These are phyloP conservation scores for Cordyceps pruinosa DNA, from an alignment of 2,329 filamentous ascomycete species.

Conservation along the genomic window DNA sequence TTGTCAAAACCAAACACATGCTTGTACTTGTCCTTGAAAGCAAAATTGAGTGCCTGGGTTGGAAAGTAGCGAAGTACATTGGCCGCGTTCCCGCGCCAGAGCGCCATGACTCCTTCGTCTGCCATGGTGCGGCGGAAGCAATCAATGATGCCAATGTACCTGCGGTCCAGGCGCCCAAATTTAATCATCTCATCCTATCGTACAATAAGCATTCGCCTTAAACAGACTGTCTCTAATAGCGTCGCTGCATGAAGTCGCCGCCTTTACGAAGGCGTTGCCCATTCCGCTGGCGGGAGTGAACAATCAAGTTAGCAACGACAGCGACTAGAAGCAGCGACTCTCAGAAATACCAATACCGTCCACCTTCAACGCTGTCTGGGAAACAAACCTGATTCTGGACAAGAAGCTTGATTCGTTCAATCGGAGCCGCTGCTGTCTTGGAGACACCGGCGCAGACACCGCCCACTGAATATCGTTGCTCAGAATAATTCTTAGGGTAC, in stretches of 20 bases:
- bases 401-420: constrained; percentile 99
- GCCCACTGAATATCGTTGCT: constrained; percentile 64
- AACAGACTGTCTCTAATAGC: background rate
- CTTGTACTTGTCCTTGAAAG: constrained; percentile 99
- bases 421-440: constrained; percentile 99
- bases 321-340: background rate
- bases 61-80: constrained; percentile 99
- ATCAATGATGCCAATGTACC: constrained; percentile 88
- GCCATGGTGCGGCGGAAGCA: constrained; percentile 90
- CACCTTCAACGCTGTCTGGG: background rate
- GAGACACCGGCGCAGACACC: constrained; percentile 99
- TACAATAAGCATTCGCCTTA: background rate
- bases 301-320: background rate
- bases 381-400: constrained; percentile 97
- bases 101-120: constrained; percentile 86
- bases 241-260: background rate
- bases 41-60: constrained; percentile 99
- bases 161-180: constrained; percentile 93
- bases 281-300: background rate
- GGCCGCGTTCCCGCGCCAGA: constrained; percentile 99
- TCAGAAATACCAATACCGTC: background rate
- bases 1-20: constrained; percentile 99
- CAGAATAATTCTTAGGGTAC: background rate
- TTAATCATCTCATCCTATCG: constrained; percentile 98
- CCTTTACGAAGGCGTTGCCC: background rate